phyloP scores from a whole-genome alignment of 805 yeast genomes.

The Ogataea corticis region DNA sequence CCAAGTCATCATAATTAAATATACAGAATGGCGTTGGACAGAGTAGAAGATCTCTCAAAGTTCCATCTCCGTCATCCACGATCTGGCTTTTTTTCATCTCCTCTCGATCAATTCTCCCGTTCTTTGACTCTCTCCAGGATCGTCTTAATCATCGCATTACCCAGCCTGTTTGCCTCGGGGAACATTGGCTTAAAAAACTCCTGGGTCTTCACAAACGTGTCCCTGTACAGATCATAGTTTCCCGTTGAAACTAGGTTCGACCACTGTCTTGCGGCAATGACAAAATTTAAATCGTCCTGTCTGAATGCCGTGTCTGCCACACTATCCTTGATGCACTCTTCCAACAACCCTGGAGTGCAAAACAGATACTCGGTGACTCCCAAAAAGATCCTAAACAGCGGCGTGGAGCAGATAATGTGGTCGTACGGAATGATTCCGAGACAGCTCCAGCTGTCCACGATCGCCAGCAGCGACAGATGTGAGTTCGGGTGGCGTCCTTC shows the following conservation, averaged over 20 bases:
- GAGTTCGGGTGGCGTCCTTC: conserved; percentile 76
- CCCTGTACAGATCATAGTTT: conserved; percentile 68
- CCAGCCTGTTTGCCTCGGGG: conserved; percentile 82
- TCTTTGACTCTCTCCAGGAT: conserved; percentile 46
- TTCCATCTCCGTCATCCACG: too few species aligned
- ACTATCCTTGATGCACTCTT: conserved; percentile 74
- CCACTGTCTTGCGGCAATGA: conserved; percentile 89
- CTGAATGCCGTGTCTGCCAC: conserved; percentile 67
- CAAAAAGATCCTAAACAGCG: conserved; percentile 84
- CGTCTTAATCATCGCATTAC: conserved; percentile 91
- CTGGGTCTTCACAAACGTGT: conserved; percentile 77
- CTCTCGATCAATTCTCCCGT: conserved; percentile 14
- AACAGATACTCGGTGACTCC: conserved; percentile 94
- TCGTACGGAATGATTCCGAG: conserved; percentile 89
- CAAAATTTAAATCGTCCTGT: conserved; percentile 89
- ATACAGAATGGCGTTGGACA: too few species aligned
- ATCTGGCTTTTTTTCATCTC: too few species aligned
- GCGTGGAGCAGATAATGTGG: conserved; percentile 96
- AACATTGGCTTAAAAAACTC: conserved; percentile 83
- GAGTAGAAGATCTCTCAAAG: too few species aligned
- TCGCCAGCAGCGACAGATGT: conserved; percentile 83
- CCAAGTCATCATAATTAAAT: too few species aligned
- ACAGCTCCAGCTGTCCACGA: conserved; percentile 91
- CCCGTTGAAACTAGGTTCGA: conserved; percentile 76
- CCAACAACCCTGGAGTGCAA: conserved; percentile 80